Evolutionary conservation across 208 protist species (phyloP).

Genomic region (Spongospora subterranea): DNA sequence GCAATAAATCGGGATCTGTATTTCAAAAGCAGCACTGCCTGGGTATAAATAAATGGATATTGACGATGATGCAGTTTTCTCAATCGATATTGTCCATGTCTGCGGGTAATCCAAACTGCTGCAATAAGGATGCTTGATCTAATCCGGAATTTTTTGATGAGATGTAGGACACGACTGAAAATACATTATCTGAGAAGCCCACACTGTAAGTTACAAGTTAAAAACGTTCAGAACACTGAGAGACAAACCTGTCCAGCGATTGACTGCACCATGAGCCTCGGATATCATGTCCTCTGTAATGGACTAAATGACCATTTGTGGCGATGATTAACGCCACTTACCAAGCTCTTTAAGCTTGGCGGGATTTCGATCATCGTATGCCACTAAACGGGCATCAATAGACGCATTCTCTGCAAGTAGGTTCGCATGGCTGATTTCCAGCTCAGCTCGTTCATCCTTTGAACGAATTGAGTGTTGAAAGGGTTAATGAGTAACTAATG

Average conservation of each 20-base stretch:
- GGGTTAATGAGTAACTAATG: not conserved
- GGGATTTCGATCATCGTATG: slow-evolving; percentile 13
- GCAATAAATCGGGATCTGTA: too few relatives aligned
- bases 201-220: not conserved
- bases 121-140: not conserved
- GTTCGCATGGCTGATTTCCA: not conserved
- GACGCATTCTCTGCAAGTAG: not conserved
- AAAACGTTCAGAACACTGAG: not conserved
- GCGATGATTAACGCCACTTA: not conserved
- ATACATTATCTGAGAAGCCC: not conserved
- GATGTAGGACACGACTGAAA: not conserved
- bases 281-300: not conserved
- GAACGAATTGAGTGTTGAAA: not conserved
- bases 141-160: not conserved
- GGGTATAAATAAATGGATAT: too few relatives aligned
- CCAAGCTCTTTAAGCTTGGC: slow-evolving; percentile 26
- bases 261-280: slow-evolving; percentile 9
- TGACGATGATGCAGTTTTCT: too few relatives aligned
- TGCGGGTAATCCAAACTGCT: not conserved
- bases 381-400: not conserved
- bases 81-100: slow-evolving; percentile 41
- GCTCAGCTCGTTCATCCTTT: not conserved
- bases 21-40: too few relatives aligned
- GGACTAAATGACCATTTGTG: not conserved
- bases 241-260: slow-evolving; percentile 13